phyloP scores from a whole-genome alignment of 306 rosid species.

The Quercus agrifolia region DNA sequence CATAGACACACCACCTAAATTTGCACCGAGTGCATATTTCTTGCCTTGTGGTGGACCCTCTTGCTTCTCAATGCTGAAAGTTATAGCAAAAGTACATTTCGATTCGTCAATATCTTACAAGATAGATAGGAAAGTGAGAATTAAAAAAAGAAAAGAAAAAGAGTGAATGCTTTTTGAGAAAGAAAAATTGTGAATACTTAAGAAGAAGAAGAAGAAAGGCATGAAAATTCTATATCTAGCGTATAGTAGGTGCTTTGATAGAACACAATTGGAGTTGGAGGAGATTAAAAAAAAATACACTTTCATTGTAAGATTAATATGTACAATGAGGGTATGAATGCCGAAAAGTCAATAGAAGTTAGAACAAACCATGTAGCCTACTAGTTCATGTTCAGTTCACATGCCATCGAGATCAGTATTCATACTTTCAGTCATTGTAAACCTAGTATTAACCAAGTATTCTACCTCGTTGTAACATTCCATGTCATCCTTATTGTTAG shows the following conservation, averaged over 20 bases:
- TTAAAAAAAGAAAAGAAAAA: too few species aligned
- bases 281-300: neutral
- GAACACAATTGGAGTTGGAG: neutral
- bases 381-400: neutral
- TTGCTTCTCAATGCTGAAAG: constrained; percentile 45
- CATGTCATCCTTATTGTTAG: neutral
- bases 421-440: too few species aligned
- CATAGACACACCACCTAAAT: constrained; percentile 24
- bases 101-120: too few species aligned
- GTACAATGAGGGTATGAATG: neutral
- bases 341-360: neutral
- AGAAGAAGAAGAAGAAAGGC: too few species aligned
- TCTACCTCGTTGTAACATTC: neutral
- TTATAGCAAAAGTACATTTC: neutral
- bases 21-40: constrained; percentile 40
- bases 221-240: neutral
- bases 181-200: neutral
- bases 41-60: constrained; percentile 55
- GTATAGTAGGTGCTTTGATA: neutral
- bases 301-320: neutral
- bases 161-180: neutral
- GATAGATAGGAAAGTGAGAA: neutral
- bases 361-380: neutral
- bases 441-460: too few species aligned
- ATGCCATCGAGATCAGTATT: neutral